Percentiles rank a stretch among this genome's conserved stretches.
These are phyloP conservation scores for Thraustochytrium striatum DNA, from an alignment of 352 stramenopile genomes.

Conservation along the genomic window DNA sequence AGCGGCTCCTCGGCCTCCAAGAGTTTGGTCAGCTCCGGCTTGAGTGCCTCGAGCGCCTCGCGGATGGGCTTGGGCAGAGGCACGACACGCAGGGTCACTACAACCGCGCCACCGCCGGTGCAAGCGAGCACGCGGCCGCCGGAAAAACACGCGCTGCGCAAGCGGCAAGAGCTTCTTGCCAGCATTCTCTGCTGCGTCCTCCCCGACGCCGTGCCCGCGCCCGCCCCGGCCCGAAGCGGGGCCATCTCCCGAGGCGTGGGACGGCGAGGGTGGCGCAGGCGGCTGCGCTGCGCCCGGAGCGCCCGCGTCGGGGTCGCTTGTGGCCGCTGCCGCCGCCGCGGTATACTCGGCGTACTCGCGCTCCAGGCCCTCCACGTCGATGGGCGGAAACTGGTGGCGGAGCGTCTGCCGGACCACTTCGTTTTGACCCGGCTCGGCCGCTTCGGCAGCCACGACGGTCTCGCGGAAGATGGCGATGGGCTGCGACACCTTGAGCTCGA, in stretches of 20 bases:
- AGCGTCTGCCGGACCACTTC: neutral
- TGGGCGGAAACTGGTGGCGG: neutral
- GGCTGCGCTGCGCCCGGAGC: no score
- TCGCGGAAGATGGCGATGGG: conserved; percentile 75
- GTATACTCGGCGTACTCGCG: neutral
- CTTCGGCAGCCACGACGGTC: conserved; percentile 62
- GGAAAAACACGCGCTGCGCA: neutral
- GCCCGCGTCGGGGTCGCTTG: neutral
- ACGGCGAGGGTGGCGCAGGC: no score
- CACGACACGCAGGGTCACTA: conserved; percentile 69
- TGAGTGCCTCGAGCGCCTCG: conserved; percentile 69
- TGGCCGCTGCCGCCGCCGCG: neutral
- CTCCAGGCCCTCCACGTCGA: conserved; percentile 1
- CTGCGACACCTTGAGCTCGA: conserved; percentile 71
- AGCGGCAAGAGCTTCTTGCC: neutral
- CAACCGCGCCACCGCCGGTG: conserved; percentile 66
- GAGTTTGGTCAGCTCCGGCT: conserved; percentile 55
- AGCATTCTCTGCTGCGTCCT: no score
- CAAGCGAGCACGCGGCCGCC: conserved; percentile 59
- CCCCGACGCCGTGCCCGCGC: no score
- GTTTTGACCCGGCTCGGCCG: conserved; percentile 29
- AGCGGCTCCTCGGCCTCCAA: neutral
- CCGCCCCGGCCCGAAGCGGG: no score
- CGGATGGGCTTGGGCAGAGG: conserved; percentile 66
- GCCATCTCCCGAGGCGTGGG: no score